Evolutionary conservation across 2,329 filamentous ascomycete genomes (phyloP).

Genomic region (Emmonsiellopsis sp.): DNA sequence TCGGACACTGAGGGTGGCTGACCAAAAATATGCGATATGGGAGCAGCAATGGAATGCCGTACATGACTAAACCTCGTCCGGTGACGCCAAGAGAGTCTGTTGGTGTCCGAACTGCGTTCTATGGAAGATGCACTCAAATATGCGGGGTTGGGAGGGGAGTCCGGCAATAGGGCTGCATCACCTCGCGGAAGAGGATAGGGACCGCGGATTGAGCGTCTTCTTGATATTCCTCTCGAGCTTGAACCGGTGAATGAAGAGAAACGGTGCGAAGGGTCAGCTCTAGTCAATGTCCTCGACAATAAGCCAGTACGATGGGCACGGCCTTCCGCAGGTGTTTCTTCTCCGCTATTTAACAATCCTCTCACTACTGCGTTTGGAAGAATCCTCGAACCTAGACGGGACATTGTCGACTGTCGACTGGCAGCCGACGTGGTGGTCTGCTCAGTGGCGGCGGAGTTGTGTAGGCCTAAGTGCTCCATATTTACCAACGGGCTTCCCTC

Average conservation of each 20-base stretch:
- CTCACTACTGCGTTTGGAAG: constrained; percentile 38
- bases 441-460: constrained; percentile 21
- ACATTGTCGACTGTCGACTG: constrained; percentile 38
- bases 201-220: constrained; percentile 29
- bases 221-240: constrained; percentile 28
- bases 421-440: constrained; percentile 26
- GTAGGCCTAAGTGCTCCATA: constrained; percentile 19
- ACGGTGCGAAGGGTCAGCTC: constrained; percentile 26
- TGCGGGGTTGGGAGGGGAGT: constrained; percentile 18
- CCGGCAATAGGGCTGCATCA: constrained; percentile 23
- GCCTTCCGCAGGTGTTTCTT: constrained; percentile 37
- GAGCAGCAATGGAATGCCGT: constrained; percentile 33
- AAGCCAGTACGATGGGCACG: constrained; percentile 35
- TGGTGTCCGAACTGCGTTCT: constrained; percentile 19
- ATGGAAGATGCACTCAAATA: constrained; percentile 18
- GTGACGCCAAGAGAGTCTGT: constrained; percentile 29
- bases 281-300: constrained; percentile 27
- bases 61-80: constrained; percentile 33
- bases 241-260: constrained; percentile 33
- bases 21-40: constrained; percentile 36
- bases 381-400: constrained; percentile 37
- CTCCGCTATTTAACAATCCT: constrained; percentile 34
- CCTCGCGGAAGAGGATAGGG: constrained; percentile 31
- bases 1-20: constrained; percentile 20
- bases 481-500: constrained; percentile 25